Evolutionary conservation across 2,329 filamentous ascomycete species (phyloP), one percentile per base, ranked within the genome.

Genomic region (Cordyceps fumosorosea): DNA sequence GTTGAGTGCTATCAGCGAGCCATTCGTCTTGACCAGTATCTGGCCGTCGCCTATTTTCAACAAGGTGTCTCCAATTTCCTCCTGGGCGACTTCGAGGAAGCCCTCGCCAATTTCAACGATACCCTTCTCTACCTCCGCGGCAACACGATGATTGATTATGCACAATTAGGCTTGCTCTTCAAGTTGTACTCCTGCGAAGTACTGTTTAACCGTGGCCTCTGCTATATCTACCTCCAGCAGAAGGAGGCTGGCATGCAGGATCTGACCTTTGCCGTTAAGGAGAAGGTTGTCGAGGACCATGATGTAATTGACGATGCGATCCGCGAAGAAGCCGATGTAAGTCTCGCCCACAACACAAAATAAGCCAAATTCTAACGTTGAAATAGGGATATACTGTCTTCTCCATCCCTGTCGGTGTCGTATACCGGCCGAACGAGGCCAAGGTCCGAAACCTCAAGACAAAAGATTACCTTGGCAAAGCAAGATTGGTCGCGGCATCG

Each of bases 231-330:
- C 72, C 82, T 98, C 34, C 90, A 96, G 72, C 91, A 98, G 75
- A 90, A 89, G 74, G 91, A 96, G 14, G 86, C 89, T 1, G 95
- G 95, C 67, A 85, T 99, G 83, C 89, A 95, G 74, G 95, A 99
- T 78, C 80, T 99, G 69, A 83, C 85, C 22, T 98, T 89, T 72
- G 95, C 95, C 0, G 90, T 91, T 29, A 95, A 96, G 75, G 95
- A 98, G 76, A 98, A 98, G 79, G 90, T 95, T 54, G 93, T 96
- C 1, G 89, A 93, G 60, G 93, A 98, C 69, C 95, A 99, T 77
- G 91, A 96, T 73, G 95, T 99, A 66, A 99, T 99, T 67, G 93
- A 99, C 70, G 95, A 99, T 75, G 95, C 95, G 5, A 98, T 99
- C 67, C 81, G 85, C 60, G 95, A 98, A 73, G 87, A 93, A 70